Base-by-base conservation (phyloP, 2,329 filamentous ascomycete species). In the Fonsecaea nubica region DNA sequence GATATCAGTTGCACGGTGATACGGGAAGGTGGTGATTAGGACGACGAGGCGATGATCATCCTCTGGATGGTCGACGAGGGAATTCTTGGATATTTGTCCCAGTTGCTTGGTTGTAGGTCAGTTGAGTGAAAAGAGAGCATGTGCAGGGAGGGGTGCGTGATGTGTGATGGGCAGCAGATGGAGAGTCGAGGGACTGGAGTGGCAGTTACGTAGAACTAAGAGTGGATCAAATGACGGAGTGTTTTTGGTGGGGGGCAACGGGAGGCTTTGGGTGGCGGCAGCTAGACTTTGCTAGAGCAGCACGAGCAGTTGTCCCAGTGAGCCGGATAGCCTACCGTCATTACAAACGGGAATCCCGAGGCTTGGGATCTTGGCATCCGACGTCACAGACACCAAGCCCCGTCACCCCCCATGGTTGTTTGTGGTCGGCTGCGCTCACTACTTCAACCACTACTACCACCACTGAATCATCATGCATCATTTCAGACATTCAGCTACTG, bases 81-180 rank as follows among this genome's bases (percentile, higher is more conserved):
- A 36, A 7, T 35, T 58, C 15, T 42, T 61, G 21, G 58, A 32
- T 15, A 35, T 54, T 58, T 58, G 32, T 38, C 21, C n/a, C 53
- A n/a, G 53, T 13, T 55, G 15, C 10, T 32, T 32, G 6, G 58
- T 18, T 36, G 18, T 1, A 33, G 38, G 45, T 50, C 42, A 52
- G 58, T 61, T 50, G 52, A 32, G 58, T 61, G 45, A 61, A 61
- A 38, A 38, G n/a, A 53, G 10, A 61, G 58, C 58, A 61, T 61
- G 58, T 61, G 58, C 45, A 50, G 21, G 12, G 18, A 21, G 45
- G 42, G 42, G n/a, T 18, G 15, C 8, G 18, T 18, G 8, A 10
- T 10, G 21, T 10, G 45, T 50, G 45, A 25, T 30, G 45, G 45
- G 45, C 45, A 45, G 45, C 45, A 50, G 45, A 48, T 48, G 42